Evolutionary conservation across 192 early-diverging fungal genomes (phyloP).

Genomic region (Backusella macrospora): DNA sequence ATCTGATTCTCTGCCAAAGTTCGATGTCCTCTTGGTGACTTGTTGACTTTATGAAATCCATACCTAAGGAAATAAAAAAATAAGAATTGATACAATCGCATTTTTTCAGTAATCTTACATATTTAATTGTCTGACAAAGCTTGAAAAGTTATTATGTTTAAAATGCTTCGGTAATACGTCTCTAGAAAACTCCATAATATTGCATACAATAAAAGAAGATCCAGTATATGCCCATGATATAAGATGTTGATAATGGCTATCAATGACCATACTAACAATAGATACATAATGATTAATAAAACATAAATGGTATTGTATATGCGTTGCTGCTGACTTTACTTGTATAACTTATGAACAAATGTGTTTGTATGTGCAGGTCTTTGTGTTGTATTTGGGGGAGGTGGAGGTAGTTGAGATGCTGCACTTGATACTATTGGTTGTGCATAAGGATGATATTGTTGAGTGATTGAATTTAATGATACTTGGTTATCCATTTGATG

Average conservation of each 20-base stretch:
- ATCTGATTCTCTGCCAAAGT: conserved; percentile 89
- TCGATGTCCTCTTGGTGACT: conserved; percentile 81
- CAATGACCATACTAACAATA: conserved; percentile 74
- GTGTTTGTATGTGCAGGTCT: conserved; percentile 33
- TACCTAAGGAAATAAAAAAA: conserved; percentile 51
- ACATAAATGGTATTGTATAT: not conserved
- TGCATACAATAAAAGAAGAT: conserved; percentile 88
- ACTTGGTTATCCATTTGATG: not conserved
- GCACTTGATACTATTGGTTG: not conserved
- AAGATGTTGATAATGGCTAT: conserved; percentile 83
- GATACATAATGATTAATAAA: not conserved
- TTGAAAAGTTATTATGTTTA: conserved; percentile 91
- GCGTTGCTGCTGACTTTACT: conserved; percentile 17
- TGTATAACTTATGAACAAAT: conserved; percentile 40
- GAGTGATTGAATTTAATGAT: conserved; percentile 4
- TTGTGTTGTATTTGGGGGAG: conserved; percentile 25
- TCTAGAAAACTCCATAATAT: conserved; percentile 86
- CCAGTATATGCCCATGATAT: conserved; percentile 91
- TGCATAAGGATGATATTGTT: conserved; percentile 6
- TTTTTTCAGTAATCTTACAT: conserved; percentile 54
- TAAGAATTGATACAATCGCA: not conserved
- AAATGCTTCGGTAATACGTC: conserved; percentile 93
- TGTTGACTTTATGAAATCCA: conserved; percentile 93
- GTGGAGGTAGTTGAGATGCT: conserved; percentile 5
- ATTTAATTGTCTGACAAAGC: conserved; percentile 87